phyloP scores from a whole-genome alignment of 2,329 filamentous ascomycete species.

The Talaromyces sp. region DNA sequence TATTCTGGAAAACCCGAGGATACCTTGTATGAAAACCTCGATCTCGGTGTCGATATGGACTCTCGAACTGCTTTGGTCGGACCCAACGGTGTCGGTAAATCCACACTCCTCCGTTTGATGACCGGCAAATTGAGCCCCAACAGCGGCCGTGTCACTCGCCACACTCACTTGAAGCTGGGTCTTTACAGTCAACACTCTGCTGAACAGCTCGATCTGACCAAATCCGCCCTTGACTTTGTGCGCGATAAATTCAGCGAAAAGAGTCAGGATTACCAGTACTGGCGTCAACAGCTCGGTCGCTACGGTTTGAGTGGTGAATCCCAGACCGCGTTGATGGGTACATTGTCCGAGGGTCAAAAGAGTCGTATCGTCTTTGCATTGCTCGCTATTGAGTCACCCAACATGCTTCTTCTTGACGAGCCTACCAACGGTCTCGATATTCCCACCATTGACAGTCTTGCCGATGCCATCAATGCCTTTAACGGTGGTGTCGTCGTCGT shows the following conservation, averaged over 20 bases:
- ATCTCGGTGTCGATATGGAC: constrained; percentile 99
- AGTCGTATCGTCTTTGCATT: constrained; percentile 96
- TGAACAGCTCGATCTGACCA: constrained; percentile 96
- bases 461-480: constrained; percentile 95
- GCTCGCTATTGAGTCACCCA: constrained; percentile 88
- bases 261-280: constrained; percentile 98
- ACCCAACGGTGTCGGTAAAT: constrained; percentile 98
- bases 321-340: constrained; percentile 97
- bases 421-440: constrained; percentile 99
- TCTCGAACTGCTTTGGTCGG: constrained; percentile 94
- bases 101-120: constrained; percentile 91
- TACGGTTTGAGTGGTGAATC: constrained; percentile 91
- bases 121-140: constrained; percentile 89
- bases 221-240: constrained; percentile 95
- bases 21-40: constrained; percentile 92
- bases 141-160: constrained; percentile 72
- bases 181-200: constrained; percentile 98
- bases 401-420: constrained; percentile 97
- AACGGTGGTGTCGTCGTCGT: constrained; percentile 96
- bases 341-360: constrained; percentile 95
- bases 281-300: constrained; percentile 91
- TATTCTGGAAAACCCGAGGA: constrained; percentile 88
- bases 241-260: constrained; percentile 87
- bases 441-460: constrained; percentile 93
- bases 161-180: constrained; percentile 97